Base-by-base conservation (phyloP, 345 rosid species). In the Crucihimalaya himalaica region DNA sequence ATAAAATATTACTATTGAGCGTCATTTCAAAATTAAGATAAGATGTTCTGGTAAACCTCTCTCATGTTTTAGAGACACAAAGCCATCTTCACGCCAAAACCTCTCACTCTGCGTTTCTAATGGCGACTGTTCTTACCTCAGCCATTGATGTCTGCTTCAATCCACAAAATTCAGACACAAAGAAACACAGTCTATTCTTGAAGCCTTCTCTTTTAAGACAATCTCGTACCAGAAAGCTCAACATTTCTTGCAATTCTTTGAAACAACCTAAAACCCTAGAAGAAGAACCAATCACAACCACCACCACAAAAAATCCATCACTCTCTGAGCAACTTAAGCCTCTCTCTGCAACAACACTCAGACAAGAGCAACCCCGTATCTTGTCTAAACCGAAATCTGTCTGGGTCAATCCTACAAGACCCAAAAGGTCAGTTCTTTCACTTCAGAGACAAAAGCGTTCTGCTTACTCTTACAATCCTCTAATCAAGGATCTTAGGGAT, bases 271-370 rank as follows among this genome's bases (percentile, higher is more conserved):
- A 80, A 67, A 39, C 83, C 70, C 63, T 84, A 43, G 78, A 75
- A 61, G 74, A 73, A 58, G 73, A 73, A 13, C 76, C 81, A 62
- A 29, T 60, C 65, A 64, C 81, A 11, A 37, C 13, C 4, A 34
- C 56, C 63, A 61, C 82, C 13, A 81, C 19, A 2, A 60, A 84
- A 37, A 84, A 20, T 59, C 82, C 90, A 32, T 86, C 98, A 79
- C 80, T 89, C 28, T 85, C 97, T 57, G 98, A 93, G 54, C 98
- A 91, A 53, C 97, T 91, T 63, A 87, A 80, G 82, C 90, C 92
- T 54, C 87, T 93, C 62, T 89, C 91, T 28, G 56, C 86, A 15
- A 86, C 92, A 34, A 86, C 87, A 7, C 88, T 89, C 28, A 73
- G 87, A 65, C 52, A 83, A 31, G 66, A 78, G 55, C 81, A 78